Evolutionary conservation across 139 green algal species (phyloP).

Genomic region (Chlamydomonas schloesseri): DNA sequence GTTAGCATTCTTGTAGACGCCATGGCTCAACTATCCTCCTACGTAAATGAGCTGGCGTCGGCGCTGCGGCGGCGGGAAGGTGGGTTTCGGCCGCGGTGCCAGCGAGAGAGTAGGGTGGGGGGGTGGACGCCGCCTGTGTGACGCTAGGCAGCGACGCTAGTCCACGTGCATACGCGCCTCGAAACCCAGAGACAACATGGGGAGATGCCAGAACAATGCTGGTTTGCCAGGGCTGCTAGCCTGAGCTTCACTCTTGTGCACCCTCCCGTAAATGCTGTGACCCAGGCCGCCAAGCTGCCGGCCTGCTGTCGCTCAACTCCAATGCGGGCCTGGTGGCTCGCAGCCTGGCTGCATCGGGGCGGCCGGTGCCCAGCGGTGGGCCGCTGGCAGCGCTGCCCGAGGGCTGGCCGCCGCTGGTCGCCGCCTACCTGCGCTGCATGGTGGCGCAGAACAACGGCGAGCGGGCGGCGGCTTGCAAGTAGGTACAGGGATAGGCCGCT

Average conservation of each 20-base stretch:
- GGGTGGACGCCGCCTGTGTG: no score
- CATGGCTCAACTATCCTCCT: conserved; percentile 26
- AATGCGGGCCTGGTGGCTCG: neutral
- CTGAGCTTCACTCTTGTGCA: no score
- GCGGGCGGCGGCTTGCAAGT: conserved; percentile 46
- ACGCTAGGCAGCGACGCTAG: no score
- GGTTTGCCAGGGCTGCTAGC: no score
- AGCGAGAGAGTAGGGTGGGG: no score
- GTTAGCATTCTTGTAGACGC: no score
- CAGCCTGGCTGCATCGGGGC: neutral
- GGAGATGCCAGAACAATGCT: no score
- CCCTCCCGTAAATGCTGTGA: no score
- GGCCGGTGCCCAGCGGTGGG: neutral
- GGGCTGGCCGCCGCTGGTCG: conserved; percentile 42
- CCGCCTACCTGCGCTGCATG: conserved; percentile 48
- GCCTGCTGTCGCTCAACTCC: conserved; percentile 5
- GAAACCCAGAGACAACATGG: no score
- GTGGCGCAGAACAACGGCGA: conserved; percentile 50
- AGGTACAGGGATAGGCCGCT: conserved; percentile 34
- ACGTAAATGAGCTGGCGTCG: neutral
- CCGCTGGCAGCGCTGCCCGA: conserved; percentile 13
- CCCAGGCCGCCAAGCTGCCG: conserved; percentile 15
- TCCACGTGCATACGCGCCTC: no score
- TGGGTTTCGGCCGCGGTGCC: neutral
- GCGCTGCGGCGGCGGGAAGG: conserved; percentile 17